Evolutionary conservation across 371 early-diverging fungal genomes (phyloP), one percentile per base, ranked within the genome.

Genomic region (Mucor plumbeus): DNA sequence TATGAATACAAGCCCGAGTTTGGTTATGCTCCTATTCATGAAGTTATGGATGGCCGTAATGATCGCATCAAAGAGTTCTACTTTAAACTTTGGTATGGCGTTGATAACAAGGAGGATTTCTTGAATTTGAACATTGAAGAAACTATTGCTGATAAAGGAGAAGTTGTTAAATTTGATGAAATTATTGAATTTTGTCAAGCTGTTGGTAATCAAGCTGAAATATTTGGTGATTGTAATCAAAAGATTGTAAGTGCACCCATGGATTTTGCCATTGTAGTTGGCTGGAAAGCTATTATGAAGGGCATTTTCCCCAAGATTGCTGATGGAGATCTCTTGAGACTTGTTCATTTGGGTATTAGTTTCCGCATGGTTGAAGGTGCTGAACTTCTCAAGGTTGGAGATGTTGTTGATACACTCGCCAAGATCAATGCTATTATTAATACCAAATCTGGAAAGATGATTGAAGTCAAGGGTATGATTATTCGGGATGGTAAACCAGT

Each of bases 241-340:
- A 84, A 83, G 71, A 76, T 83, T 8, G 78, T 92, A 38, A 83
- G 77, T 69, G 95, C 94, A 17, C 97, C 97, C 39, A 91, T 97
- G 89, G 97, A 97, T 81, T 97, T 91, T 79, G 95, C 95, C 56
- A 95, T 96, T 63, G 95, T 95, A 57, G 94, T 94, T 44, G 96
- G 94, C 40, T 97, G 98, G 98, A 88, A 91, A 75, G 90, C 96
- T 31, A 91, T 97, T 66, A 93, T 95, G 79, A 92, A 93, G 85
- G 93, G 95, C 35, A 93, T 97, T 68, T 90, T 96, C 89, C 95
- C 97, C 71, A 94, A 93, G 85, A 90, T 93, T 47, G 93, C 96
- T 69, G 94, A 96, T 76, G 97, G 96, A 61, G 96, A 97, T 75
- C 85, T 97, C 44, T 84, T 97, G 74, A 88, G 91, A 66, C 85